A percentile compares a stretch with the other conserved stretches of the same genome.
Conservation (phyloP, 2,329 filamentous ascomycete species). For the Aspergillus hortae region DNA sequence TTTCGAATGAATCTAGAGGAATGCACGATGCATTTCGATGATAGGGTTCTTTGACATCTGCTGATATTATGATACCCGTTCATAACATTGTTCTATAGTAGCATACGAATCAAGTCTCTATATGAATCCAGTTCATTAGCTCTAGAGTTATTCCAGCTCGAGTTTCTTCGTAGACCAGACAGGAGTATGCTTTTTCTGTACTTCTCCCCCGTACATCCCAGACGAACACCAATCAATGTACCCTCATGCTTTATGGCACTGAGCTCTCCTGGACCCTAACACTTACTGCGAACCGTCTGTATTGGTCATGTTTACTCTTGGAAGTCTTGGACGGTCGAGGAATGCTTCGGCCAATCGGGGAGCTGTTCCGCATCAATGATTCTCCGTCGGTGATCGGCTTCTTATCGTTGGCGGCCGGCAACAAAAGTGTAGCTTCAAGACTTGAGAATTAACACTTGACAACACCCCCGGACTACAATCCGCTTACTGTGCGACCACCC, state of each 20-base stretch:
- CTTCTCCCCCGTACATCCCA: neutral
- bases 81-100: too few relatives aligned
- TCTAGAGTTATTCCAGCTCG: neutral
- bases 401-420: constrained; percentile 14
- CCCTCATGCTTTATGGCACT: neutral
- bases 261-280: neutral
- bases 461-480: neutral
- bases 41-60: constrained; percentile 11
- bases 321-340: neutral
- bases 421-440: neutral
- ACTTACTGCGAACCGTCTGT: neutral
- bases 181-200: too few relatives aligned
- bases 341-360: neutral
- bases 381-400: constrained; percentile 16
- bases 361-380: constrained; percentile 21
- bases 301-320: neutral
- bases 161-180: too few relatives aligned
- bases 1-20: constrained; percentile 12
- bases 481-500: constrained; percentile 1
- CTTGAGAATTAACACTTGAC: neutral
- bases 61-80: neutral
- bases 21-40: constrained; percentile 6
- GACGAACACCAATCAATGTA: neutral
- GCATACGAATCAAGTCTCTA: too few relatives aligned
- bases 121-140: neutral